Conservation (phyloP, 805 yeast species). For the Candida ovalis region DNA sequence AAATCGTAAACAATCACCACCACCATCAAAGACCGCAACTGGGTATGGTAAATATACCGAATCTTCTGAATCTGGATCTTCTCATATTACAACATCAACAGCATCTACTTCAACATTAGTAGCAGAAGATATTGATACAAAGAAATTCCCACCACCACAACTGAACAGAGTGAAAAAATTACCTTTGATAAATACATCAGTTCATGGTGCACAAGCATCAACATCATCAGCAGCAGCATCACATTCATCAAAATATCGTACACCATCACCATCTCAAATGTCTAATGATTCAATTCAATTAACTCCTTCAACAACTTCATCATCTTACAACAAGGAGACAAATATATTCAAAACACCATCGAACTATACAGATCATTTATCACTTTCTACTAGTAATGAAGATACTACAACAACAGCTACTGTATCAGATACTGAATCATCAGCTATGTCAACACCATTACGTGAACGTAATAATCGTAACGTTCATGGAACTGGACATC, state of each 20-base stretch:
- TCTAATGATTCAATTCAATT: constrained; percentile 10
- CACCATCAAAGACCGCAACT: constrained; percentile 57
- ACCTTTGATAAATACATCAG: constrained; percentile 1
- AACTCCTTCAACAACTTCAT: constrained; percentile 5
- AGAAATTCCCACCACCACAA: constrained; percentile 17
- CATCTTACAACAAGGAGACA: constrained; percentile 4
- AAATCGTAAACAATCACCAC: constrained; percentile 40
- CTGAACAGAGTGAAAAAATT: constrained; percentile 18
- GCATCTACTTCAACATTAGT: neutral
- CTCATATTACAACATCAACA: too few relatives aligned
- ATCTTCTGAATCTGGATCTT: constrained; percentile 4
- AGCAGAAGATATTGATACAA: neutral
- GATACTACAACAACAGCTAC: neutral
- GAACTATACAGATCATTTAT: neutral
- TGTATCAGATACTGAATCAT: constrained; percentile 1
- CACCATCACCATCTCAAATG: constrained; percentile 4
- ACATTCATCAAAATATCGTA: constrained; percentile 5
- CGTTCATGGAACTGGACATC: neutral
- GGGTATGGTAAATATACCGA: constrained; percentile 82
- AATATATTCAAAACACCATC: constrained; percentile 3
- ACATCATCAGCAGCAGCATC: constrained; percentile 7
- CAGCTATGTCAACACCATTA: constrained; percentile 21
- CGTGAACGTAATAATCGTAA: neutral
- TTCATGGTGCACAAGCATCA: too few relatives aligned
- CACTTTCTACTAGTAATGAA: neutral